phyloP scores from a whole-genome alignment of 192 early-diverging fungal genomes.

The Borealophlyctis nickersoniae region DNA sequence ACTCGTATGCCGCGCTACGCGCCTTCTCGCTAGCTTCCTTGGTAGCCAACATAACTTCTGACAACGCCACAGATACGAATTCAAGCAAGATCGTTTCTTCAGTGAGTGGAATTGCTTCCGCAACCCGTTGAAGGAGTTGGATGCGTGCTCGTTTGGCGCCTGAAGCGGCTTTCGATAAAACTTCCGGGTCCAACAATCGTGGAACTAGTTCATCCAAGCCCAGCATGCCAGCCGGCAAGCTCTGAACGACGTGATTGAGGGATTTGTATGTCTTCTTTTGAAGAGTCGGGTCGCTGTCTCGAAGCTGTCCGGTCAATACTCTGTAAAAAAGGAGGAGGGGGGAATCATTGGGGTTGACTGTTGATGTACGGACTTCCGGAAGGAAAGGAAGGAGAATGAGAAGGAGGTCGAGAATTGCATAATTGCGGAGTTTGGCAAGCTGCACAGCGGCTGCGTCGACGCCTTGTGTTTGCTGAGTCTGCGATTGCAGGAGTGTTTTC shows the following conservation, averaged over 20 bases:
- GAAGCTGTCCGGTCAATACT: constrained; percentile 51
- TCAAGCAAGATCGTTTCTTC: constrained; percentile 60
- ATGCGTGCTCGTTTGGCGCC: constrained; percentile 84
- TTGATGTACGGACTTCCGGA: constrained; percentile 46
- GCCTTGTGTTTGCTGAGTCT: constrained; percentile 49
- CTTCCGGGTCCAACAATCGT: constrained; percentile 64
- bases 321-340: constrained; percentile 43
- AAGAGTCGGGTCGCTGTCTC: constrained; percentile 66
- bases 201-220: constrained; percentile 56
- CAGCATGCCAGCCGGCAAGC: constrained; percentile 27
- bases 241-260: constrained; percentile 56
- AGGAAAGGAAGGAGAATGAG: constrained; percentile 69
- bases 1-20: constrained; percentile 76
- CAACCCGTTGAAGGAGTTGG: constrained; percentile 59
- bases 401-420: constrained; percentile 87
- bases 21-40: constrained; percentile 93
- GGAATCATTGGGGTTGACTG: constrained; percentile 22
- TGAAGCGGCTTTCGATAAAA: constrained; percentile 57
- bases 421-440: constrained; percentile 63
- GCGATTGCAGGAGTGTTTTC: constrained; percentile 41
- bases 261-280: constrained; percentile 97
- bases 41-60: constrained; percentile 88
- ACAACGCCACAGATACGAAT: constrained; percentile 82
- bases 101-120: constrained; percentile 57
- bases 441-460: constrained; percentile 54